A percentile compares a stretch with the other conserved stretches of the same genome.
Evolutionary conservation across 768 basidiomycete species (phyloP).

Genomic region (Arthromyces matolae): DNA sequence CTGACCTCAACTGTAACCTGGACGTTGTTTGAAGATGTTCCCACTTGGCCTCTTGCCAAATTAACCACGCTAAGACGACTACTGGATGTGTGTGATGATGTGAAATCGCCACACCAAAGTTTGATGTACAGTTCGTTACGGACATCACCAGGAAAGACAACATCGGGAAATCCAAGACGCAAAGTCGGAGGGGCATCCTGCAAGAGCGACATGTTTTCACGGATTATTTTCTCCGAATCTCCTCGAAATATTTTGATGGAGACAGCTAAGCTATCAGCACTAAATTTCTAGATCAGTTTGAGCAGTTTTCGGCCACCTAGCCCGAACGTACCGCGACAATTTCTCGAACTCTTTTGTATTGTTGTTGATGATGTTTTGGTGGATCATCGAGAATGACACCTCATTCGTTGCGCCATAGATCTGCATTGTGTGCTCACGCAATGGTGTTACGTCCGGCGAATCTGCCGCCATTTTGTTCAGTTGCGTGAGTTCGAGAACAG

Average conservation of each 20-base stretch:
- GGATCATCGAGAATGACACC: slow-evolving; percentile 84
- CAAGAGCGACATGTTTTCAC: slow-evolving; percentile 80
- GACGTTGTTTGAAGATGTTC: slow-evolving; percentile 59
- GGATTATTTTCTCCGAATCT: slow-evolving; percentile 66
- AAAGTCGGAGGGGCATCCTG: slow-evolving; percentile 78
- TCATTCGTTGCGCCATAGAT: slow-evolving; percentile 85
- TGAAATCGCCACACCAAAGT: slow-evolving; percentile 91
- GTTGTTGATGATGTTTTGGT: slow-evolving; percentile 88
- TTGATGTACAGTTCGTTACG: slow-evolving; percentile 96
- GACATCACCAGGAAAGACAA: slow-evolving; percentile 88
- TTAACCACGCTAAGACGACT: slow-evolving; percentile 57
- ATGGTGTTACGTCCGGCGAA: slow-evolving; percentile 55
- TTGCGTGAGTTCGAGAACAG: slow-evolving; percentile 82
- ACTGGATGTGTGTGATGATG: slow-evolving; percentile 43
- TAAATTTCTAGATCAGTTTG: slow-evolving; percentile 24
- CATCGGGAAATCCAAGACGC: slow-evolving; percentile 92
- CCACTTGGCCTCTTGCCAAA: slow-evolving; percentile 57
- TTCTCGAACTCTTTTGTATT: slow-evolving; percentile 81
- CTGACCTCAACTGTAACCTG: slow-evolving; percentile 91
- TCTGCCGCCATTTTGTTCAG: slow-evolving; percentile 66
- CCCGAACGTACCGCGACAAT: slow-evolving; percentile 67
- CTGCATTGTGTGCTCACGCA: slow-evolving; percentile 80
- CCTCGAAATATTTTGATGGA: slow-evolving; percentile 87
- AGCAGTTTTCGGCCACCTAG: too few species aligned
- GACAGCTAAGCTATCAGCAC: slow-evolving; percentile 84